phyloP scores from a whole-genome alignment of 163 green algal genomes.

The Scenedesmus sp. region DNA sequence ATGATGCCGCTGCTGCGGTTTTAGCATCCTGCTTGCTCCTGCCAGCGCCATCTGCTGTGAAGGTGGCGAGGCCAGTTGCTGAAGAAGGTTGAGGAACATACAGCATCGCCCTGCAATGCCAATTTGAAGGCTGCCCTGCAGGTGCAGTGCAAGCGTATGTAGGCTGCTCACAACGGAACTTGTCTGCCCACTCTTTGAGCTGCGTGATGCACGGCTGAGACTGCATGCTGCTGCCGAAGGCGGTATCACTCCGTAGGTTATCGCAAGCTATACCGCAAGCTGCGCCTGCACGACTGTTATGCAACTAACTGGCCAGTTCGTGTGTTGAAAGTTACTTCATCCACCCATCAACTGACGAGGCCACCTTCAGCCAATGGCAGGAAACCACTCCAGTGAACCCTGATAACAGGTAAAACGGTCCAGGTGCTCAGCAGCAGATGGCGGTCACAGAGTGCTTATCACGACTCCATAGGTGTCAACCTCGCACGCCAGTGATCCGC shows the following conservation, averaged over 20 bases:
- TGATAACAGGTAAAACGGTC: too few species aligned
- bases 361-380: background rate
- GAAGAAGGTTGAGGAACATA: background rate
- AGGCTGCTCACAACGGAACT: background rate
- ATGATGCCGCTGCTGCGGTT: background rate
- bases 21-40: slow-evolving; percentile 2
- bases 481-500: too few species aligned
- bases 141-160: background rate
- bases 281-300: too few species aligned
- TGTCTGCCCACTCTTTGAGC: background rate
- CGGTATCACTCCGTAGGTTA: background rate
- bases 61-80: background rate
- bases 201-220: background rate
- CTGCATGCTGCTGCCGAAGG: background rate
- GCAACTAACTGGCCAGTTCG: background rate
- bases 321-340: background rate
- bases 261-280: too few species aligned
- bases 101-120: background rate
- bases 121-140: background rate
- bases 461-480: too few species aligned
- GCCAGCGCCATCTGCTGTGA: background rate
- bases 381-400: background rate
- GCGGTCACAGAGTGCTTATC: too few species aligned
- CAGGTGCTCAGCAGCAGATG: too few species aligned
- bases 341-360: background rate